A percentile compares a stretch with the other conserved stretches of the same genome.
phyloP scores from a whole-genome alignment of 2,329 filamentous ascomycete genomes.

The Arthrobotrys megalospora region DNA sequence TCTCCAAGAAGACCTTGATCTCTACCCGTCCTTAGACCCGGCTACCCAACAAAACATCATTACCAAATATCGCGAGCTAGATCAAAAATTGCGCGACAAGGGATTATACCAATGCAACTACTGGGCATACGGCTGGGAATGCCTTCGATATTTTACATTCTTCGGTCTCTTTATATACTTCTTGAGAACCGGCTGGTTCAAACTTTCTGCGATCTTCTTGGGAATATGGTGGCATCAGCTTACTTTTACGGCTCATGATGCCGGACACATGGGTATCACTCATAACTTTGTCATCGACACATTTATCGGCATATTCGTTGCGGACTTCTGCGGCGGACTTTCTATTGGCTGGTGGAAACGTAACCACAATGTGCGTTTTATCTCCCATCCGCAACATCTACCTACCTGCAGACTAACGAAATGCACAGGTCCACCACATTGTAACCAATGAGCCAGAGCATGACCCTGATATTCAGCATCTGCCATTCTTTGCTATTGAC shows the following conservation, averaged over 20 bases:
- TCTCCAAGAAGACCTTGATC: conserved; percentile 77
- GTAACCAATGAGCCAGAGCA: conserved; percentile 96
- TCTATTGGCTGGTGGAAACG: conserved; percentile 98
- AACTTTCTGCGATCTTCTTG: conserved; percentile 79
- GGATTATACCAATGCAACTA: conserved; percentile 90
- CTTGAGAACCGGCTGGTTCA: conserved; percentile 77
- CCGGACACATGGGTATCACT: conserved; percentile 97
- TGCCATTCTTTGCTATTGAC: conserved; percentile 89
- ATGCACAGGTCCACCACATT: conserved; percentile 80
- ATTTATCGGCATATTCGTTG: conserved; percentile 88
- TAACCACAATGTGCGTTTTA: conserved; percentile 80
- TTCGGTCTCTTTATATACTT: conserved; percentile 75
- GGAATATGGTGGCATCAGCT: conserved; percentile 94
- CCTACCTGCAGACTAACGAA: background rate
- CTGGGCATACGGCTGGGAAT: conserved; percentile 81
- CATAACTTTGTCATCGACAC: conserved; percentile 88
- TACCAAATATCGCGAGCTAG: conserved; percentile 83
- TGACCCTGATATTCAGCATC: conserved; percentile 93
- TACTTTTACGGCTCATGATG: conserved; percentile 93
- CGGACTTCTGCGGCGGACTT: conserved; percentile 88
- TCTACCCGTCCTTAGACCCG: conserved; percentile 83
- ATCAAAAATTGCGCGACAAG: conserved; percentile 79
- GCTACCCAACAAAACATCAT: conserved; percentile 82
- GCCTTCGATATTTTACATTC: conserved; percentile 79
- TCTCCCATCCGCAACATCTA: background rate